A percentile compares a stretch with the other conserved stretches of the same genome.
Evolutionary conservation across 1,139 yeast species (phyloP).

Genomic region (Magnusiomyces clavatus): DNA sequence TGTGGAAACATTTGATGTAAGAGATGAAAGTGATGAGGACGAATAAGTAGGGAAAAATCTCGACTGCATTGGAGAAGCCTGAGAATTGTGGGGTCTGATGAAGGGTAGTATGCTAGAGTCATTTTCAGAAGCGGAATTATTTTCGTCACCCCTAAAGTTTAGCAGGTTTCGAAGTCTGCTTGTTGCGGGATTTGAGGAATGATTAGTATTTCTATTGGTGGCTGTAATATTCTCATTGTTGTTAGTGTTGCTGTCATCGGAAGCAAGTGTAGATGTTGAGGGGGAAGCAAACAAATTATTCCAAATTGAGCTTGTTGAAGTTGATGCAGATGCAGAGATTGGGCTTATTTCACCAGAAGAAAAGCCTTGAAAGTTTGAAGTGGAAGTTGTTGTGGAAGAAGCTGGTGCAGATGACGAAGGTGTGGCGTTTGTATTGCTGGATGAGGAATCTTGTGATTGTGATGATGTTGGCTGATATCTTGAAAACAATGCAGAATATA

Average conservation of each 20-base stretch:
- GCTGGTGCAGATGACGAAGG: conserved; percentile 4
- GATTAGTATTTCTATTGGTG: not conserved
- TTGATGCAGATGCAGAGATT: not conserved
- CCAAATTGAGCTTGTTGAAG: not conserved
- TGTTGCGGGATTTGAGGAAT: not conserved
- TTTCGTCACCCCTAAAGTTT: not conserved
- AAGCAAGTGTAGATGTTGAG: not conserved
- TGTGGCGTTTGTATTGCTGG: conserved; percentile 1
- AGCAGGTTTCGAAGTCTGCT: not conserved
- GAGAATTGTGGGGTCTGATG: not conserved
- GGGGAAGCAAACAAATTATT: not conserved
- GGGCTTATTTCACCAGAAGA: no score
- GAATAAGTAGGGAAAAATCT: not conserved
- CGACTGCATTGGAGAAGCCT: not conserved
- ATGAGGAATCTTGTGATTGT: not conserved
- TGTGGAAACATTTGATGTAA: not conserved
- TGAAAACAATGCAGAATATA: not conserved
- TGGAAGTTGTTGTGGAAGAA: not conserved
- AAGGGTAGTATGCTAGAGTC: not conserved
- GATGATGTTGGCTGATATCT: not conserved
- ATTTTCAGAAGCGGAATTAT: not conserved
- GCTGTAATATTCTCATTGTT: not conserved
- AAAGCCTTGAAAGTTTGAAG: not conserved
- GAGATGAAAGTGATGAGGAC: not conserved
- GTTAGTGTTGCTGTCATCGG: not conserved